phyloP scores from a whole-genome alignment of 2,329 filamentous ascomycete genomes.

The Epichloe aotearoae region DNA sequence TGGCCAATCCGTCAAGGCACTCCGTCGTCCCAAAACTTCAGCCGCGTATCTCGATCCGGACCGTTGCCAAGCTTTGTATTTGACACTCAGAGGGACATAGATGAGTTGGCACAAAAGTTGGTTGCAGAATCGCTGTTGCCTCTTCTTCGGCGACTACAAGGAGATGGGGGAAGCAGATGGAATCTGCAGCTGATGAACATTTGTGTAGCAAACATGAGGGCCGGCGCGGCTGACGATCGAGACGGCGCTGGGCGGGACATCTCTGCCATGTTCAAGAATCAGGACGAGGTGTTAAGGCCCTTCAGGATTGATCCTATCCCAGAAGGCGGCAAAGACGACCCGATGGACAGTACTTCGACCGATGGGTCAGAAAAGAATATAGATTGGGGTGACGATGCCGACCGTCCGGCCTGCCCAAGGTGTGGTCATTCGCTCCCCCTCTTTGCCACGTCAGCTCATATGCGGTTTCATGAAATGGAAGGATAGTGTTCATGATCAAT shows the following conservation, averaged over 20 bases:
- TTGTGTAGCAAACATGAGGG: constrained; percentile 73
- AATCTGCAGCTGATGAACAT: constrained; percentile 77
- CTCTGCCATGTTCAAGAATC: constrained; percentile 64
- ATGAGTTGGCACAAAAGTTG: constrained; percentile 51
- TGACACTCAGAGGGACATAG: constrained; percentile 42
- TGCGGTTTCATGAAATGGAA: constrained; percentile 22
- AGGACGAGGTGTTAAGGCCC: constrained; percentile 55
- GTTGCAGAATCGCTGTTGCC: constrained; percentile 55
- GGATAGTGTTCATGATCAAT: constrained; percentile 1
- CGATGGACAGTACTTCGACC: constrained; percentile 14
- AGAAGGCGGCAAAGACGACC: constrained; percentile 9
- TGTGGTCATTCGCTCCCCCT: constrained; percentile 41
- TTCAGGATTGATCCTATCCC: constrained; percentile 41
- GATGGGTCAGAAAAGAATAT: constrained; percentile 11
- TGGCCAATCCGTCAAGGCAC: constrained; percentile 21
- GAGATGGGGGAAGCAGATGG: constrained; percentile 54
- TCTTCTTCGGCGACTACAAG: constrained; percentile 63
- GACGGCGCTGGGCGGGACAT: constrained; percentile 61
- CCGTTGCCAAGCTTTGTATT: constrained; percentile 66
- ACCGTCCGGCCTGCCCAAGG: constrained; percentile 23
- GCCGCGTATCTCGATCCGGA: constrained; percentile 61
- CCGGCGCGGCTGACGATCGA: constrained; percentile 35
- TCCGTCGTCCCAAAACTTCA: constrained; percentile 43
- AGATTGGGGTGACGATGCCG: constrained; percentile 19
- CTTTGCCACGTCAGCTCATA: constrained; percentile 46